Evolutionary conservation across 2,329 filamentous ascomycete species (phyloP), one percentile per base, ranked within the genome.

Genomic region (Colletotrichum limetticola): DNA sequence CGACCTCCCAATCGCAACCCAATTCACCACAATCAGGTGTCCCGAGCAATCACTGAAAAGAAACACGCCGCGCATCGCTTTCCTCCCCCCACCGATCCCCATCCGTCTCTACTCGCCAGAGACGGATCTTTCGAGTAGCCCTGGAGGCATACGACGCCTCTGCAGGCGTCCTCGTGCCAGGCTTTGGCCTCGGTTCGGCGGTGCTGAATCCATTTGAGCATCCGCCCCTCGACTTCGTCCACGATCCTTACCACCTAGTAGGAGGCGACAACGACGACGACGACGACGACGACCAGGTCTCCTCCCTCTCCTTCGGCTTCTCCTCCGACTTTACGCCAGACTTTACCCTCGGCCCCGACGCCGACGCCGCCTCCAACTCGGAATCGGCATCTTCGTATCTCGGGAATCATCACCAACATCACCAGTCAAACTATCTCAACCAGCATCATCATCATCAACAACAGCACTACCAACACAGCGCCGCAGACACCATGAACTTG

Each of bases 131-230:
- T 74, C 42, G 42, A 76, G 79, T 78, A 79, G 79, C 78, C 74
- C 80, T 83, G 80, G 82, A 80, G 80, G 79, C 78, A 74, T 81
- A 79, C 80, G 78, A 78, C 74, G 72, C 77, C 73, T 76, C 77
- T 76, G 74, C 78, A 76, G 79, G 78, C 76, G 74, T 77, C 74
- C 74, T 81, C 75, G 79, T 80, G 78, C 78, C 79, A 78, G 80
- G 79, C 74, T 80, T 79, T 75, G 78, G 77, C 76, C 75, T 79
- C 71, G 80, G 81, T 79, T 78, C 79, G 72, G 67, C 76, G 72
- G 80, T 79, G 78, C 79, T 78, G 67, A 61, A 74, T 52, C 71
- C 59, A 12, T 78, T 70, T 64, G 71, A 53, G 75, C 70, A 72
- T 59, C 53, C 66, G 66, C 55, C 70, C 32, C 70, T 72, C 60